Percentiles rank a stretch among this genome's conserved stretches.
These are phyloP conservation scores for Phellopilus nigrolimitatus DNA, from an alignment of 1,284 basidiomycete genomes.

Conservation along the genomic window DNA sequence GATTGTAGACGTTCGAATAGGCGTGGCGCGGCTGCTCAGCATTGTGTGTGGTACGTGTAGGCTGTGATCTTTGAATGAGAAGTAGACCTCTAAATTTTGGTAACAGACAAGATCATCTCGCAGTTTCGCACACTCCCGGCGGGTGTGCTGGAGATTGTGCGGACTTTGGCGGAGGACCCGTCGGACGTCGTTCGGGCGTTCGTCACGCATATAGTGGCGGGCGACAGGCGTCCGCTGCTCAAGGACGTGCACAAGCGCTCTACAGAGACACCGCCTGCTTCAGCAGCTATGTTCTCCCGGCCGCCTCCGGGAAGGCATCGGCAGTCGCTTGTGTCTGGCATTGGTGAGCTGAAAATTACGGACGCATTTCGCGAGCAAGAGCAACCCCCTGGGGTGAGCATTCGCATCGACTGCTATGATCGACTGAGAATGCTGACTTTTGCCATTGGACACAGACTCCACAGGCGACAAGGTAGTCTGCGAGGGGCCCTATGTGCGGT, in stretches of 20 bases:
- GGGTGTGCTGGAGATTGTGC: constrained; percentile 34
- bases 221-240: constrained; percentile 18
- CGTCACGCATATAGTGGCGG: constrained; percentile 25
- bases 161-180: constrained; percentile 41
- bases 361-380: neutral
- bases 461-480: neutral
- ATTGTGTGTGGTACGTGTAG: constrained; percentile 45
- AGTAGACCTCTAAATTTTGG: constrained; percentile 1
- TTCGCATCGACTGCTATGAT: neutral
- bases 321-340: constrained; percentile 1
- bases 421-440: too few species aligned
- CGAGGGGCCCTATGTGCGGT: too few species aligned
- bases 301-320: constrained; percentile 27
- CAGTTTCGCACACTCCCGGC: constrained; percentile 17
- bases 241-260: constrained; percentile 24
- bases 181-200: constrained; percentile 47
- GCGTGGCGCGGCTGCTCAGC: constrained; percentile 67
- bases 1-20: constrained; percentile 88
- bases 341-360: constrained; percentile 1
- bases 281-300: constrained; percentile 30
- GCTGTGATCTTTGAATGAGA: constrained; percentile 10
- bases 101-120: constrained; percentile 21
- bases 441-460: too few species aligned
- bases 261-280: neutral
- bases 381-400: neutral